These are phyloP conservation scores for Oidium heveae DNA, from an alignment of 2,329 filamentous ascomycete species.

Conservation along the genomic window DNA sequence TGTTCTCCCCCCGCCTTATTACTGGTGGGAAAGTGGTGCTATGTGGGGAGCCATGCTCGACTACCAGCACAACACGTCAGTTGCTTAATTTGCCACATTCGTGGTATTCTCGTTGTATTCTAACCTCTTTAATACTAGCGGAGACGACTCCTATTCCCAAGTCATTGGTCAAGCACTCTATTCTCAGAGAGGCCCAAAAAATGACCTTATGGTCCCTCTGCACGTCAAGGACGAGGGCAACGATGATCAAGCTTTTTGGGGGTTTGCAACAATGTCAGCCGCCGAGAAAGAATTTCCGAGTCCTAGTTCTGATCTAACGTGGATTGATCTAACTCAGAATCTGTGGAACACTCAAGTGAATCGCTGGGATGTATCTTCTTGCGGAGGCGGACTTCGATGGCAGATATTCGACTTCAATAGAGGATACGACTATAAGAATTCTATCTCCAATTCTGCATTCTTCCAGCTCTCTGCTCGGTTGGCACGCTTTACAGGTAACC, in stretches of 20 bases:
- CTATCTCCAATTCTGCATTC: no score
- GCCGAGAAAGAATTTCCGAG: slow-evolving; percentile 43
- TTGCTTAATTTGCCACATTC: no score
- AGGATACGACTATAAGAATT: no score
- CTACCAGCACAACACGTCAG: slow-evolving; percentile 36
- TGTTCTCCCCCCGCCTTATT: slow-evolving; percentile 40
- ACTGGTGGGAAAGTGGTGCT: slow-evolving; percentile 29
- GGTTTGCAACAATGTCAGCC: slow-evolving; percentile 38
- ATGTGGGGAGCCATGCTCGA: slow-evolving; percentile 44
- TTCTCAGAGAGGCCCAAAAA: slow-evolving; percentile 30
- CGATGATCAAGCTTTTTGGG: slow-evolving; percentile 55
- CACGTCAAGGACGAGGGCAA: slow-evolving; percentile 40
- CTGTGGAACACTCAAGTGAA: slow-evolving; percentile 44
- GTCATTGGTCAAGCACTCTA: slow-evolving; percentile 31
- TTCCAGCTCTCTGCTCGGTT: no score
- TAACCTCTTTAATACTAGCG: slow-evolving; percentile 3
- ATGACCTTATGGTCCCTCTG: slow-evolving; percentile 32
- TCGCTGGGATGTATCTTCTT: slow-evolving; percentile 46
- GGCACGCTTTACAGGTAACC: no score
- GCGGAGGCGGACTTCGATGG: slow-evolving; percentile 52
- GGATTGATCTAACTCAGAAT: slow-evolving; percentile 41
- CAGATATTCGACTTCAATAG: slow-evolving; percentile 52
- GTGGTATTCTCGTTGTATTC: no score
- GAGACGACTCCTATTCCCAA: slow-evolving; percentile 34
- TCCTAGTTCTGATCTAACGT: slow-evolving; percentile 31